These are phyloP conservation scores for Mycena rebaudengoi DNA, from an alignment of 768 basidiomycete genomes.

Conservation along the genomic window DNA sequence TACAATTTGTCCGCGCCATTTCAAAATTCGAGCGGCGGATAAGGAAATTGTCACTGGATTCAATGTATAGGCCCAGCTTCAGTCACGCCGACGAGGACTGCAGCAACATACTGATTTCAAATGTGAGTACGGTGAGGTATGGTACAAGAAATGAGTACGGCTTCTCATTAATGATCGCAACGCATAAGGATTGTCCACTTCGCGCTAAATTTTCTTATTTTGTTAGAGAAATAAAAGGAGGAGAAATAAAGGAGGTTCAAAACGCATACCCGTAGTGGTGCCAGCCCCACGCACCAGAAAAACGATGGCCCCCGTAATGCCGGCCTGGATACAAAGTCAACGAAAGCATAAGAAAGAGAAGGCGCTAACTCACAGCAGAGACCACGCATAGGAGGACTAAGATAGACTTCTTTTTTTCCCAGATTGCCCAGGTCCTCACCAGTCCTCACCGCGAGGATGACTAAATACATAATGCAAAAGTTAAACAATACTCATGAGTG, in stretches of 20 bases:
- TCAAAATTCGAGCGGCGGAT: slow-evolving; percentile 16
- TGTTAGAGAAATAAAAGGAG: neutral
- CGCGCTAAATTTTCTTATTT: neutral
- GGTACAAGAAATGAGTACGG: slow-evolving; percentile 14
- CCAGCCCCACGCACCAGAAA: slow-evolving; percentile 1
- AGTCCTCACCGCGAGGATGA: slow-evolving; percentile 30
- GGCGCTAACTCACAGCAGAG: too few species aligned
- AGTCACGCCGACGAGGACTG: neutral
- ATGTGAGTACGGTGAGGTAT: slow-evolving; percentile 15
- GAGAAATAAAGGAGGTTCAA: neutral
- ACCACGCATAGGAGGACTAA: slow-evolving; percentile 10
- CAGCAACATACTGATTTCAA: slow-evolving; percentile 16
- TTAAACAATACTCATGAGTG: neutral
- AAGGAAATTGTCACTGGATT: slow-evolving; percentile 15
- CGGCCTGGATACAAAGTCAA: too few species aligned
- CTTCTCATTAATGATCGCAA: neutral
- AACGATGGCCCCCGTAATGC: neutral
- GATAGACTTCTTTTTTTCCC: slow-evolving; percentile 25
- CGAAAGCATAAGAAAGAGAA: too few species aligned
- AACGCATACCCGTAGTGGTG: slow-evolving; percentile 5
- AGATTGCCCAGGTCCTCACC: slow-evolving; percentile 34
- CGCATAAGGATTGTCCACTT: neutral
- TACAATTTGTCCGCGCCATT: slow-evolving; percentile 12
- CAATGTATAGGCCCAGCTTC: neutral
- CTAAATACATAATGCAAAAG: slow-evolving; percentile 2